These are phyloP conservation scores for Plasmodium billcollinsi DNA, from an alignment of 169 alveolate species.

Conservation along the genomic window DNA sequence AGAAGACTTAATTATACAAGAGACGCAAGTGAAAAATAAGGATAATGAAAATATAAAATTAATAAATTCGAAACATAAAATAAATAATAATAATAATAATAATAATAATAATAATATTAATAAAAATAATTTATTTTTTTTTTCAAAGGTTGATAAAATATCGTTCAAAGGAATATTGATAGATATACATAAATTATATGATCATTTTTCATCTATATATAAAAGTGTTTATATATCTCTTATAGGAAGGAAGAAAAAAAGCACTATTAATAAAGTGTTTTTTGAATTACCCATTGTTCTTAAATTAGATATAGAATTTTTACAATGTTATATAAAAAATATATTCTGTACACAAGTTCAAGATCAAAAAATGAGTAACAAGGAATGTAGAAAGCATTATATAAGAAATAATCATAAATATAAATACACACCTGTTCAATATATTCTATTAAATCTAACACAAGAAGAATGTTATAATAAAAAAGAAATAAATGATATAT, in stretches of 20 bases:
- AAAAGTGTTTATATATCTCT: conserved; percentile 22
- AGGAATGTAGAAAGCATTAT: not conserved
- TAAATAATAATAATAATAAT: too few species aligned
- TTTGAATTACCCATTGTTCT: conserved; percentile 11
- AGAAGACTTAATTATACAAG: not conserved
- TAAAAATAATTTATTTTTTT: not conserved
- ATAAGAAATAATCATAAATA: not conserved
- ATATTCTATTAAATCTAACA: too few species aligned
- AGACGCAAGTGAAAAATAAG: not conserved
- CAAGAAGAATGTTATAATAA: too few species aligned
- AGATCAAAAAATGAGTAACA: not conserved
- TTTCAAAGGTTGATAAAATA: conserved; percentile 19
- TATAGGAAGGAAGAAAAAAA: conserved; percentile 29
- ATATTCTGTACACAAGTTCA: not conserved
- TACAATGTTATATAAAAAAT: not conserved
- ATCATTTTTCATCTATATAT: conserved; percentile 2
- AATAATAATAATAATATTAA: too few species aligned
- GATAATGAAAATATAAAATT: not conserved
- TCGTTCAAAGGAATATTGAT: conserved; percentile 15
- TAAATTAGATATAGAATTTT: not conserved
- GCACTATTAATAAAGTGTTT: conserved; percentile 10
- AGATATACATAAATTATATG: conserved; percentile 12
- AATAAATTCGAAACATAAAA: not conserved
- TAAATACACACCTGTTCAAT: too few species aligned
- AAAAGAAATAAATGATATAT: not conserved